Conservation (phyloP, 1,284 basidiomycete species). For the Kwoniella shivajii region DNA sequence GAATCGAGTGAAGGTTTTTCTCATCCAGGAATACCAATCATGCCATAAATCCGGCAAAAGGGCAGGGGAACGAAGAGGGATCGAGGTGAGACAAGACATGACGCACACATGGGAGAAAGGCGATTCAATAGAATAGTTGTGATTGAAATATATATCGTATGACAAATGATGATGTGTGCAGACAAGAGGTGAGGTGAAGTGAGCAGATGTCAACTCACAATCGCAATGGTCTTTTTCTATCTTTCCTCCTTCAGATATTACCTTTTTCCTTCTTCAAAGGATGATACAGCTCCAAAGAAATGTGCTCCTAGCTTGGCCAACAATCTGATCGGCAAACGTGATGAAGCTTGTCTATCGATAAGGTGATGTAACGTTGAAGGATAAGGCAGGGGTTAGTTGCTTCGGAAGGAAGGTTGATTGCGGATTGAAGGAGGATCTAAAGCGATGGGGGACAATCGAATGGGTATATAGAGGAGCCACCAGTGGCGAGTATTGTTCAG, state of each 20-base stretch:
- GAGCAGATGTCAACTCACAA: neutral
- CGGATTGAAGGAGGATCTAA: neutral
- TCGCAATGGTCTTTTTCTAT: too few species aligned
- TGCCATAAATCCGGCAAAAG: too few species aligned
- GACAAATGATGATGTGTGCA: too few species aligned
- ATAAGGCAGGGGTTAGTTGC: neutral
- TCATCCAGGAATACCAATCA: too few species aligned
- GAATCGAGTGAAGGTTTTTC: too few species aligned
- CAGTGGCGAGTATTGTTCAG: too few species aligned
- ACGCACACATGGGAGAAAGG: constrained; percentile 2
- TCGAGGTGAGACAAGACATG: constrained; percentile 3
- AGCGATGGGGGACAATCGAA: neutral
- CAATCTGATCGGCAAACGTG: neutral
- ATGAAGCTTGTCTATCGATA: neutral
- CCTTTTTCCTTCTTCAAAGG: neutral
- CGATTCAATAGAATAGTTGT: neutral
- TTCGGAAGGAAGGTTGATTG: neutral
- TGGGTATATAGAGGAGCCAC: neutral
- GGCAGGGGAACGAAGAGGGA: neutral
- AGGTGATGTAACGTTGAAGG: neutral
- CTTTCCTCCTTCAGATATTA: neutral
- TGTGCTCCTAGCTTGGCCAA: neutral
- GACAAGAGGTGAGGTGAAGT: too few species aligned
- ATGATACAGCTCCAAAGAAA: neutral
- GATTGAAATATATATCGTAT: too few species aligned